Evolutionary conservation across 306 rosid species (phyloP).

Genomic region (Lupinus albus): DNA sequence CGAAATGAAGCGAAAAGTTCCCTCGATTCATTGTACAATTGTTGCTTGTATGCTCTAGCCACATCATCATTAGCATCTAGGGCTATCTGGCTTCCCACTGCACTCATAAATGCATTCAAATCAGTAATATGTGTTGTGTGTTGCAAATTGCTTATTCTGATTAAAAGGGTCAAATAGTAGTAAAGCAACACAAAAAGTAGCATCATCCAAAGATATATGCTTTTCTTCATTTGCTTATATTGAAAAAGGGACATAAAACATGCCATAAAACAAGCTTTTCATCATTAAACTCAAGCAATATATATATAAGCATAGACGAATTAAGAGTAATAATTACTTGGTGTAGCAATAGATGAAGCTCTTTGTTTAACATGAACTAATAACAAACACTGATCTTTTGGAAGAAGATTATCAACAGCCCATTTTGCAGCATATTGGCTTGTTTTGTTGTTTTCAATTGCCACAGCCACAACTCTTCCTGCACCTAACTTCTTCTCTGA

Average conservation of each 20-base stretch:
- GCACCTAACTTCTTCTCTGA: conserved; percentile 52
- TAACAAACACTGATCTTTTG: conserved; percentile 63
- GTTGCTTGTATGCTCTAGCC: conserved; percentile 55
- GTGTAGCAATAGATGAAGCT: conserved; percentile 48
- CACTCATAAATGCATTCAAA: conserved; percentile 28
- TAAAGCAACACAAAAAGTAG: too few relatives aligned
- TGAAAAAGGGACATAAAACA: too few relatives aligned
- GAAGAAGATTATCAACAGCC: conserved; percentile 76
- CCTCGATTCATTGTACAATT: conserved; percentile 57
- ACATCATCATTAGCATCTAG: conserved; percentile 54
- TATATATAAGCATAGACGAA: neutral
- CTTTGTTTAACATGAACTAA: conserved; percentile 65
- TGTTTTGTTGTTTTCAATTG: conserved; percentile 70
- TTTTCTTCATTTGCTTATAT: too few relatives aligned
- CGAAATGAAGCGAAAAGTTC: conserved; percentile 80
- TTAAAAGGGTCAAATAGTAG: neutral
- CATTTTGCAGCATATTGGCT: conserved; percentile 84
- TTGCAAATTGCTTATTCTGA: neutral
- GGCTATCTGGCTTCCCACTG: conserved; percentile 51
- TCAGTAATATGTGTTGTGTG: neutral
- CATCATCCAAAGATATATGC: too few relatives aligned
- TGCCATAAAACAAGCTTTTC: neutral
- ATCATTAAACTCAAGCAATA: neutral
- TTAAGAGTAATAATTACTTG: conserved; percentile 43
- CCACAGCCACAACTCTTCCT: conserved; percentile 74